Percentiles rank a stretch among this genome's conserved stretches.
phyloP scores from a whole-genome alignment of 768 basidiomycete species.

The Mycena capillaripes region DNA sequence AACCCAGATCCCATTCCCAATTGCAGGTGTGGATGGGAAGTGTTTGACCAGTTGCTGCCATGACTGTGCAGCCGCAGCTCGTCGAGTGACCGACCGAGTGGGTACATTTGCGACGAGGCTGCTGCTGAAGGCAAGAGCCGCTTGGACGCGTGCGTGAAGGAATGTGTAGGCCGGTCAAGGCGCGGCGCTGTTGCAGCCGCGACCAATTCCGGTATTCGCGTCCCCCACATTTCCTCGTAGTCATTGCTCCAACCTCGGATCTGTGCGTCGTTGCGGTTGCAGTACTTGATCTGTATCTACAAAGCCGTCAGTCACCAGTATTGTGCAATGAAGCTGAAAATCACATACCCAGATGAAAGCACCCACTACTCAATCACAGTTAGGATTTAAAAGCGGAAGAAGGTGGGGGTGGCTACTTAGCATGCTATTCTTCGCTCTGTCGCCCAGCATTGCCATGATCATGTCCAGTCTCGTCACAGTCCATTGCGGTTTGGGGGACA shows the following conservation, averaged over 20 bases:
- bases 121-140: constrained; percentile 28
- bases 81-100: constrained; percentile 51
- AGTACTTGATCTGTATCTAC: constrained; percentile 79
- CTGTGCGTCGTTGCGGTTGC: constrained; percentile 66
- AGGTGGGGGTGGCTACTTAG: constrained; percentile 49
- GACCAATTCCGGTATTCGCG: constrained; percentile 65
- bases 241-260: constrained; percentile 72
- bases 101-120: constrained; percentile 45
- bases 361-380: constrained; percentile 61
- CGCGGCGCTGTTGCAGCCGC: constrained; percentile 49
- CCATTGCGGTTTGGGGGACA: constrained; percentile 54
- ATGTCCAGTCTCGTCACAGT: constrained; percentile 57
- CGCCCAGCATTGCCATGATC: constrained; percentile 62
- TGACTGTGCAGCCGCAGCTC: constrained; percentile 51
- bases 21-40: constrained; percentile 31
- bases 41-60: constrained; percentile 38
- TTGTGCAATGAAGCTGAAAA: constrained; percentile 19
- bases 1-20: constrained; percentile 26
- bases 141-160: constrained; percentile 30
- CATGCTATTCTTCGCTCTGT: constrained; percentile 64
- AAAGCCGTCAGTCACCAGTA: background rate
- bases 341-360: constrained; percentile 72
- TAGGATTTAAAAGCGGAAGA: constrained; percentile 22
- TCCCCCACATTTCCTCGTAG: constrained; percentile 78
- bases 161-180: constrained; percentile 23